phyloP scores from a whole-genome alignment of 495 filamentous ascomycete species.

The Trichoderma reesei region DNA sequence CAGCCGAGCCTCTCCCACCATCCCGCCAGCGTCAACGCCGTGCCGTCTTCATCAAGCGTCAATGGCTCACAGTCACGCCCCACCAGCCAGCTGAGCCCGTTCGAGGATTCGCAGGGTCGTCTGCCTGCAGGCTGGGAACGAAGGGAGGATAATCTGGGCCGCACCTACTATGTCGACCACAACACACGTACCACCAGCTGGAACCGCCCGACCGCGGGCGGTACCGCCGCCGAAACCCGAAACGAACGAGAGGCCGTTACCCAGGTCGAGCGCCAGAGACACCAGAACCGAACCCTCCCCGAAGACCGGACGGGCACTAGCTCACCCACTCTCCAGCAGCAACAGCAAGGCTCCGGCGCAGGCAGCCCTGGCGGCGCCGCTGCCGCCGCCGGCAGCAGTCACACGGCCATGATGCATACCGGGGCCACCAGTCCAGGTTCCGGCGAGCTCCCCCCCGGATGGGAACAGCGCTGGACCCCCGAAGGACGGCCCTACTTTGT shows the following conservation, averaged over 20 bases:
- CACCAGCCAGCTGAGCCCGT: conserved; percentile 66
- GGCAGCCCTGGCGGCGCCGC: conserved; percentile 15
- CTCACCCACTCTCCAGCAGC: conserved; percentile 70
- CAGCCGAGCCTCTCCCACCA: conserved; percentile 27
- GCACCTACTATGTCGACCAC: conserved; percentile 99
- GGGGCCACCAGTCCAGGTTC: conserved; percentile 91
- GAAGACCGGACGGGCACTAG: conserved; percentile 92
- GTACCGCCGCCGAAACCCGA: conserved; percentile 68
- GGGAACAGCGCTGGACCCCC: conserved; percentile 92
- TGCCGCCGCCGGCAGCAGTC: conserved; percentile 43
- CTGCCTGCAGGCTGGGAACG: conserved; percentile 93
- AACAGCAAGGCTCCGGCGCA: conserved; percentile 28
- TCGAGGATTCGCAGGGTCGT: conserved; percentile 89
- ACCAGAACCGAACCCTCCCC: conserved; percentile 90
- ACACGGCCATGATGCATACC: conserved; percentile 74
- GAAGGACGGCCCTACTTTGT: conserved; percentile 96
- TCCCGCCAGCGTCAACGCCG: conserved; percentile 29
- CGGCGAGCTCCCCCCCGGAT: conserved; percentile 88
- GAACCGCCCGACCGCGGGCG: conserved; percentile 75
- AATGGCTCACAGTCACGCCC: conserved; percentile 30
- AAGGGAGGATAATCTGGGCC: conserved; percentile 87
- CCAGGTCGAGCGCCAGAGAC: conserved; percentile 79
- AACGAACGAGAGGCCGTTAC: conserved; percentile 63
- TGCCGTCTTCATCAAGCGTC: conserved; percentile 26
- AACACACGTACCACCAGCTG: conserved; percentile 96